These are phyloP conservation scores for Basipetospora chlamydospora DNA, from an alignment of 2,329 filamentous ascomycete species.

Conservation along the genomic window DNA sequence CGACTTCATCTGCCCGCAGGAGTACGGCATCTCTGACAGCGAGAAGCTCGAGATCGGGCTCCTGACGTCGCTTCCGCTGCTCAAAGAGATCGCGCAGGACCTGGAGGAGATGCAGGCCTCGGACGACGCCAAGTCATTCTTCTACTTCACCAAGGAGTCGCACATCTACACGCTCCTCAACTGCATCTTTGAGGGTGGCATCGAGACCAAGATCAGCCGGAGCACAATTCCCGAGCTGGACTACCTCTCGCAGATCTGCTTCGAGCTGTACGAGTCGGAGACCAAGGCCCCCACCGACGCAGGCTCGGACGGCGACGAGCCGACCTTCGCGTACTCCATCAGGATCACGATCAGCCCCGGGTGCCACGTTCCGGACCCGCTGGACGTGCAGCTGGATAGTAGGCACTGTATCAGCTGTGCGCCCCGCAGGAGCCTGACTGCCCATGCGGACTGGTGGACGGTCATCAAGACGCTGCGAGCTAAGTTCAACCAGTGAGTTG, in stretches of 20 bases:
- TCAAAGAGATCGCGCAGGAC: conserved; percentile 94
- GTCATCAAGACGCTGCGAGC: conserved; percentile 91
- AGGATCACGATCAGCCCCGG: conserved; percentile 91
- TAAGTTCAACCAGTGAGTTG: conserved; percentile 80
- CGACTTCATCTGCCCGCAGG: conserved; percentile 95
- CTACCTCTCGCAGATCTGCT: conserved; percentile 94
- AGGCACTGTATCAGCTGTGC: conserved; percentile 93
- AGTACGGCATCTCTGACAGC: conserved; percentile 88
- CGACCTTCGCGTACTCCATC: conserved; percentile 85
- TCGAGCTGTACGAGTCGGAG: conserved; percentile 93
- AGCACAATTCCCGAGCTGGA: conserved; percentile 94
- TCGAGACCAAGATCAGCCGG: conserved; percentile 91
- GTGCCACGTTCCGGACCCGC: conserved; percentile 88
- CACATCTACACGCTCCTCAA: conserved; percentile 98
- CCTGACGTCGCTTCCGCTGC: conserved; percentile 77
- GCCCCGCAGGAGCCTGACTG: conserved; percentile 75
- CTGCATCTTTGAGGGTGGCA: conserved; percentile 91
- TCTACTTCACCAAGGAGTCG: conserved; percentile 98
- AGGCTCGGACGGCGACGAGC: conserved; percentile 31
- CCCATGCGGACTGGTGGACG: conserved; percentile 88
- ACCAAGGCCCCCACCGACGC: conserved; percentile 38
- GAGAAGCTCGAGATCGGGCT: conserved; percentile 99
- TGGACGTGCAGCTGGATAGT: conserved; percentile 91
- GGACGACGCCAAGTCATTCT: conserved; percentile 85
- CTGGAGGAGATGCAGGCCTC: conserved; percentile 95